Percentiles rank a stretch among this genome's conserved stretches.
These are phyloP conservation scores for Diaporthe longicolla DNA, from an alignment of 2,329 filamentous ascomycete genomes.

Conservation along the genomic window DNA sequence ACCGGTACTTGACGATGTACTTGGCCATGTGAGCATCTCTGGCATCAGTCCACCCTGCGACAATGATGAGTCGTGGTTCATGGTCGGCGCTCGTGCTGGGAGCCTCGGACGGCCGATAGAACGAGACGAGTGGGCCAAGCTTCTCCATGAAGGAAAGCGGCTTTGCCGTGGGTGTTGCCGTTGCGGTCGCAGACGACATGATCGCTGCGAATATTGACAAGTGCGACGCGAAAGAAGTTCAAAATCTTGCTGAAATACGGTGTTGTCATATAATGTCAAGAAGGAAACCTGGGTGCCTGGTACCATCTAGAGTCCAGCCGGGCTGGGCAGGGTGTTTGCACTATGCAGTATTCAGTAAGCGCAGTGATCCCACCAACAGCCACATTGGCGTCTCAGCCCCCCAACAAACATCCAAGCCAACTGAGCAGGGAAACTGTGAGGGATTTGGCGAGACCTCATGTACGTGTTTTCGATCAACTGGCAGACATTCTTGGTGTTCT, in stretches of 20 bases:
- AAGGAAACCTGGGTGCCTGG: no score
- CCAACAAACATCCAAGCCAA: not conserved
- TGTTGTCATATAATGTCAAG: no score
- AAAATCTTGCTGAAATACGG: no score
- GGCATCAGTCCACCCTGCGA: conserved; percentile 67
- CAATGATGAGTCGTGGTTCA: conserved; percentile 61
- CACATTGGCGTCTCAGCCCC: not conserved
- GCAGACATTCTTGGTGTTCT: no score
- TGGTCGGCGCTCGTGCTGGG: not conserved
- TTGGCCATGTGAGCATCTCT: conserved; percentile 50
- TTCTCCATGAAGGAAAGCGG: conserved; percentile 31
- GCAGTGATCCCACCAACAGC: not conserved
- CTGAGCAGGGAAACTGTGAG: not conserved
- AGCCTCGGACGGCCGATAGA: not conserved
- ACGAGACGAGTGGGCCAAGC: conserved; percentile 11
- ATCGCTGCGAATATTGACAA: not conserved
- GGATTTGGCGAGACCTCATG: not conserved
- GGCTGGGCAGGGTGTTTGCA: not conserved
- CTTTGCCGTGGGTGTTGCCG: conserved; percentile 1
- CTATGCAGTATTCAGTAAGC: not conserved
- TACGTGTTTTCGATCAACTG: no score
- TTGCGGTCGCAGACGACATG: not conserved
- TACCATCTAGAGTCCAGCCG: no score
- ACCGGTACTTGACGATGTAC: conserved; percentile 62
- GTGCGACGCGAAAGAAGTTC: no score